Base-by-base conservation (phyloP, 1,284 basidiomycete species). In the Apiotrichum sp. region DNA sequence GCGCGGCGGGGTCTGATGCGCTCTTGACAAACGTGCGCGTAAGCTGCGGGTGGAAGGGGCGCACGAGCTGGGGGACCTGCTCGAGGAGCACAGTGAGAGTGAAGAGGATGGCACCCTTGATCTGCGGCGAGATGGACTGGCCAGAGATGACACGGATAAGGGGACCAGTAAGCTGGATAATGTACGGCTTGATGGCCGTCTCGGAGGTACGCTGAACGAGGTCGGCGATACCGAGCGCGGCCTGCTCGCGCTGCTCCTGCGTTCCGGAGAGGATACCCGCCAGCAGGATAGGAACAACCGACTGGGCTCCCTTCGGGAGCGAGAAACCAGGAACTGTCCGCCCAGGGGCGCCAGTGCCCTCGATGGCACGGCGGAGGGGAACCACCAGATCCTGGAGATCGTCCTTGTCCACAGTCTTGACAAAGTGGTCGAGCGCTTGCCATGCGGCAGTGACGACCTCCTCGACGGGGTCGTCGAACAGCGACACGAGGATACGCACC, bases 11-110 rank as follows among this genome's bases (percentile, higher is more conserved):
- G 72, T 98, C 95, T 57, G 86, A 83, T 0, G 89, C 83, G 40
- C 91, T 90, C 78, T 98, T 98, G 75, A 97, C 88, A 71, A 98
- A 98, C 0, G 93, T 97, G 41, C 95, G 83, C 72, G 98, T 95
- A 39, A 98, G 79, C 72, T 98, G 95, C 2, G 95, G 96, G 81
- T 97, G 97, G 86, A 98, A 98, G 0, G 95, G 93, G 72, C 92
- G 92, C 62, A 97, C 91, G 63, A 96, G 89, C 22, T 82, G 79
- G 0, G 95, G 93, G 22, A 98, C 89, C 50, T 83, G 81, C 63
- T 86, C 83, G 36, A 96, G 80, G 81, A 96, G 88, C 9, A 85
- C 84, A 0, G 85, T 84, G 41, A 96, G 81, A 1, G 92, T 88
- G 38, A 82, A 83, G 32, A 95, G 81, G 71, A 96, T 93, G 9